Evolutionary conservation across 306 rosid species (phyloP), one percentile per base, ranked within the genome.

Genomic region (Comarum palustre): DNA sequence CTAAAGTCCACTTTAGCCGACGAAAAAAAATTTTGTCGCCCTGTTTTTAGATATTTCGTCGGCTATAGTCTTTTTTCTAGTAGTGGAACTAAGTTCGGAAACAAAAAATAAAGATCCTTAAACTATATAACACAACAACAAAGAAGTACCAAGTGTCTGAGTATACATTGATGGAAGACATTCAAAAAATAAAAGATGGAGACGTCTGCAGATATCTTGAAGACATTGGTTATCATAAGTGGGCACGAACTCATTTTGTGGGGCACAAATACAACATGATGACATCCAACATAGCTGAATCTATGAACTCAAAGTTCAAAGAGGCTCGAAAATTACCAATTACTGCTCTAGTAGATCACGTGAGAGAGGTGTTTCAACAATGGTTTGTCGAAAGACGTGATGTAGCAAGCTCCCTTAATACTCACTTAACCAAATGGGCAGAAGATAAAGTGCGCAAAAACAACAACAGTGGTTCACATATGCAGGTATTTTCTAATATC

Each of bases 171-270:
- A 15, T 13, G 34, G 65, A 8, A 3, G 46, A 59, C 5, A 59
- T 73, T 25, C 11, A 13, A 1, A 10, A 31, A 14, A 25, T 36
- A 4, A 25, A 58, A 58, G 29, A 17, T 19, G 58, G 58, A n/a
- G 69, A 59, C 12, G 45, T 43, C 2, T 57, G 41, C 2, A 60
- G 4, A 12, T 68, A 47, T 29, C 54, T 68, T 27, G 59, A 68
- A 47, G 60, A 68, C 12, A 46, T 68, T 10, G 73, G 60, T 34
- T 68, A 5, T 29, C 16, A 43, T 10, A 59, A 45, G 19, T 73
- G 69, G 77, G 22, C 77, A 12, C 16, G 69, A 1, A 43, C 77
- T 15, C 22, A 59, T 43, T 60, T 29, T 24, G 8, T 22, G 20
- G 42, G 69, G 6, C 4, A 34, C 6, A 25, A 39, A 45, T 68